Percentiles rank a stretch among this genome's conserved stretches.
phyloP scores from a whole-genome alignment of 2,329 filamentous ascomycete genomes.

The Xenosphaeropsis pyriputrescens region DNA sequence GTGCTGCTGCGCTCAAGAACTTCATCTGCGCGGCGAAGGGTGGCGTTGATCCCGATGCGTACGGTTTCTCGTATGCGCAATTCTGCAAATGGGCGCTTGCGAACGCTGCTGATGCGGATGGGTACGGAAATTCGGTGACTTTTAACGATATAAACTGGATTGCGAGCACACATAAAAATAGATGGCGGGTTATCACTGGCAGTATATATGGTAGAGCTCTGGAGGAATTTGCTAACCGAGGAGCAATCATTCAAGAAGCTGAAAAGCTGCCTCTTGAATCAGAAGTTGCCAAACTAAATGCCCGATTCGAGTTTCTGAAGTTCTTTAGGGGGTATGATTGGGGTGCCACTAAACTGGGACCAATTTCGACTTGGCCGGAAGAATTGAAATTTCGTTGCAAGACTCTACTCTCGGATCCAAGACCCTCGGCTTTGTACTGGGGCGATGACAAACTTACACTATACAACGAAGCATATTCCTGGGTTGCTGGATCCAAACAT shows the following conservation, averaged over 20 bases:
- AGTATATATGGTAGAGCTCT: background rate
- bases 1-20: too few species aligned
- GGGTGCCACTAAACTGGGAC: conserved; percentile 24
- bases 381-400: conserved; percentile 23
- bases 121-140: too few species aligned
- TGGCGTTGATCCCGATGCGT: background rate
- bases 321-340: conserved; percentile 24
- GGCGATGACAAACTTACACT: conserved; percentile 17
- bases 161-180: background rate
- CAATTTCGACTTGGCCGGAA: conserved; percentile 22
- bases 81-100: background rate
- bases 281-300: conserved; percentile 20
- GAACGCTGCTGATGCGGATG: too few species aligned
- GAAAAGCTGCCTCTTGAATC: background rate
- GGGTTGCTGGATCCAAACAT: conserved; percentile 18
- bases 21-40: background rate
- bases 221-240: too few species aligned
- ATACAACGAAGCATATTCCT: conserved; percentile 21
- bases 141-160: background rate
- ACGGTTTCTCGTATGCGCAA: background rate
- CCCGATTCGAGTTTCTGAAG: conserved; percentile 18
- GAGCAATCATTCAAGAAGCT: background rate
- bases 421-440: conserved; percentile 21
- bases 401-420: conserved; percentile 20
- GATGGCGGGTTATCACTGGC: background rate